Base-by-base conservation (phyloP, 805 yeast species). In the Pachysolen tannophilus region DNA sequence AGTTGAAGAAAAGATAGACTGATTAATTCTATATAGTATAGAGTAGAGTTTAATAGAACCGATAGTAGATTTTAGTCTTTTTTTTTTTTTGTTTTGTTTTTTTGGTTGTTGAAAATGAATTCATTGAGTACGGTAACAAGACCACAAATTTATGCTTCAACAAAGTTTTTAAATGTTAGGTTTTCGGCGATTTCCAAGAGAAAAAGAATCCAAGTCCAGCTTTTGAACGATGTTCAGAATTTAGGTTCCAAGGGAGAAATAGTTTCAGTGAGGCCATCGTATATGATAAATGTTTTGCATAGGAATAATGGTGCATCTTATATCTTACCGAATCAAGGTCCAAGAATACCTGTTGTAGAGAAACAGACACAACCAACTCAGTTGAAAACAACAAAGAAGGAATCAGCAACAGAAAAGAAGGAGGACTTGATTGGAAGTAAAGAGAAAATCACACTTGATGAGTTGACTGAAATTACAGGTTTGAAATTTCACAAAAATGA, bases 201-300 rank as follows among this genome's bases (percentile, higher is more conserved):
- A 28, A 63, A 70, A 42, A 70, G 72, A 46, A 75, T 84, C 33
- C 63, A 69, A 25, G 87, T 87, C 10, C 96, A 87, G 61, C 62
- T 86, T n/a, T 63, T 84, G 40, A 69, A 65, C 48, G 83, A 83
- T 48, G 69, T 75, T 50, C 72, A 76, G 20, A 69, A 68, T 10
- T 57, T 79, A 37, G 94, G 94, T 15, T 60, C 60, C 16, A 63
- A 60, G 41, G 96, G 96, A 24, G 81, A 87, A 60, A 67, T 87
- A 29, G 67, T 81, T 20, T 63, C 70, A 24, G 95, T 87, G 14
- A 69, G 75, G 42, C 87, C 95, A 20, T 82, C 86, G 16, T 65
- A 73, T 42, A 87, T 87, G 95, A 74, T 90, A 51, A 84, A 83
- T 58, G 72, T 61, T 46, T 67, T 87, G 38, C 85, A 85, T 48